phyloP scores from a whole-genome alignment of 495 filamentous ascomycete genomes.

The Xylaria castorea region DNA sequence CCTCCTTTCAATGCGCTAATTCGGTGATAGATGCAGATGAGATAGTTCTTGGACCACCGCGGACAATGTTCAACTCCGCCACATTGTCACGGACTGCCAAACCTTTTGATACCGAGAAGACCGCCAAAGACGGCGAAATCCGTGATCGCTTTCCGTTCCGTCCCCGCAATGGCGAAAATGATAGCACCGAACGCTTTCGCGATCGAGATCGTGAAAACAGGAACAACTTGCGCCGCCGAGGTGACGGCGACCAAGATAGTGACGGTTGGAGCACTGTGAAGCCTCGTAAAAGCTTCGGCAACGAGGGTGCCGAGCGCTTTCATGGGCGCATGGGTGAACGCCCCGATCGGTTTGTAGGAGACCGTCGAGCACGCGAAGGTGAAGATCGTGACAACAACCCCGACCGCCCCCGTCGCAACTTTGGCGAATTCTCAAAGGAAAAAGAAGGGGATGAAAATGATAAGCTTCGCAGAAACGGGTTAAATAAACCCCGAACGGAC shows the following conservation, averaged over 20 bases:
- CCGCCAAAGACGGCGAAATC: slow-evolving; percentile 57
- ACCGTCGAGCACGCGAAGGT: slow-evolving; percentile 50
- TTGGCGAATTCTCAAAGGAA: slow-evolving; percentile 56
- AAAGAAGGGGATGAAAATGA: slow-evolving; percentile 62
- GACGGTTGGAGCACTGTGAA: slow-evolving; percentile 68
- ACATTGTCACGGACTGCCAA: slow-evolving; percentile 65
- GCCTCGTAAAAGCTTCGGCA: slow-evolving; percentile 69
- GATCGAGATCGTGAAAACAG: slow-evolving; percentile 52
- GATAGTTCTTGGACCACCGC: slow-evolving; percentile 87
- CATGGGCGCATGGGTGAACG: slow-evolving; percentile 61
- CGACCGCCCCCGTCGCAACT: slow-evolving; percentile 61
- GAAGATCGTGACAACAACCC: slow-evolving; percentile 58
- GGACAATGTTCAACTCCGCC: slow-evolving; percentile 84
- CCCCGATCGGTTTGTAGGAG: slow-evolving; percentile 46
- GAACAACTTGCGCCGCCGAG: slow-evolving; percentile 55
- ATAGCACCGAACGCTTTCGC: slow-evolving; percentile 54
- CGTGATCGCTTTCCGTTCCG: slow-evolving; percentile 71
- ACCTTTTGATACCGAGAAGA: slow-evolving; percentile 58
- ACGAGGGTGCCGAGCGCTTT: slow-evolving; percentile 68
- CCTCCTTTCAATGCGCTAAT: slow-evolving; percentile 30
- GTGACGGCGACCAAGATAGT: slow-evolving; percentile 60
- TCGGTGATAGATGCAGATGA: slow-evolving; percentile 67
- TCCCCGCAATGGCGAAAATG: slow-evolving; percentile 70
- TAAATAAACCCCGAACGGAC: slow-evolving; percentile 51
- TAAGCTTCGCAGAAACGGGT: slow-evolving; percentile 61